Conservation (phyloP, 1,139 yeast genomes). For the Candida dubliniensis region DNA sequence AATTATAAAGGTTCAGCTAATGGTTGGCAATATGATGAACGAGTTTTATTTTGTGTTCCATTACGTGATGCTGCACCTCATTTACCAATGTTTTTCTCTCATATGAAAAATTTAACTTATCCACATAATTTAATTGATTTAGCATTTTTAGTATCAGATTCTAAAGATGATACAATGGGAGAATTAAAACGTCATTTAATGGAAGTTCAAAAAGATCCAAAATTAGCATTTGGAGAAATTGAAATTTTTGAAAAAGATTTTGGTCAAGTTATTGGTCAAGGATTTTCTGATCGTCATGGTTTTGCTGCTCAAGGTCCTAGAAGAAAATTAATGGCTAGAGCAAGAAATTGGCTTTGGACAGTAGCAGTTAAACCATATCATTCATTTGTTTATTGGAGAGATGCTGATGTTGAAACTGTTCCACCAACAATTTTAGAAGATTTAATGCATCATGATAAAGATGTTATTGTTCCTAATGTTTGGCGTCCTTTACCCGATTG, state of each 20-base stretch:
- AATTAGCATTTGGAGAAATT: conserved; percentile 55
- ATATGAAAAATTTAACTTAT: conserved; percentile 56
- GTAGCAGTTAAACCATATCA: conserved; percentile 55
- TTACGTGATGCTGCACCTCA: conserved; percentile 63
- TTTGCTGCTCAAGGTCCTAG: conserved; percentile 57
- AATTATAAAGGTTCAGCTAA: conserved; percentile 44
- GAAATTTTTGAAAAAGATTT: conserved; percentile 56
- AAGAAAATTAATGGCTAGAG: conserved; percentile 53
- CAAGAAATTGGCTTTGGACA: conserved; percentile 55
- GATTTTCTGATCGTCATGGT: conserved; percentile 53
- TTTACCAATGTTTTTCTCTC: conserved; percentile 61
- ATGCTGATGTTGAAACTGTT: conserved; percentile 54
- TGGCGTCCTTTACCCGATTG: conserved; percentile 93
- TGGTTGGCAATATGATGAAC: conserved; percentile 57
- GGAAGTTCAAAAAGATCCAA: conserved; percentile 44
- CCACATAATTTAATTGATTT: conserved; percentile 58
- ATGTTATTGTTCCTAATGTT: conserved; percentile 73
- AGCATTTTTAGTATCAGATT: conserved; percentile 59
- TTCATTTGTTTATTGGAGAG: conserved; percentile 56
- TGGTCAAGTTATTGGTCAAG: conserved; percentile 54
- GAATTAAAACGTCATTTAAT: conserved; percentile 41
- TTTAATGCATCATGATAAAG: conserved; percentile 55
- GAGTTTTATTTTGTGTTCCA: conserved; percentile 59
- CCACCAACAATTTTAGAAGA: conserved; percentile 53
- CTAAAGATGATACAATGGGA: conserved; percentile 59